Evolutionary conservation across 2,329 filamentous ascomycete species (phyloP).

Genomic region (Fonsecaea erecta): DNA sequence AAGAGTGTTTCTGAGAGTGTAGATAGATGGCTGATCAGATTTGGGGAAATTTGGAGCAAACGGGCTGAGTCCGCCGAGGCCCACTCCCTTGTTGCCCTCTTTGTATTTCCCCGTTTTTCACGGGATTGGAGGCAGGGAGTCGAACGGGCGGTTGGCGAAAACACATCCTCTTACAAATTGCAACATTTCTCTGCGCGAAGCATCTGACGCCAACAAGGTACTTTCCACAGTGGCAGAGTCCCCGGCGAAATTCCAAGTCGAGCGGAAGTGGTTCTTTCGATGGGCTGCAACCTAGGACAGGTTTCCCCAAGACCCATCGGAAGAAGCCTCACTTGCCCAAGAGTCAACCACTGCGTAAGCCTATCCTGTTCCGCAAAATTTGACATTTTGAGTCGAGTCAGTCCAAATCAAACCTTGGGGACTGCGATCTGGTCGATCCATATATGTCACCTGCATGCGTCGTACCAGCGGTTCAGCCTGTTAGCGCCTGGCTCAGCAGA

Average conservation of each 20-base stretch:
- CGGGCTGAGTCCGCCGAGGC: neutral
- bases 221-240: too few relatives aligned
- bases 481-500: neutral
- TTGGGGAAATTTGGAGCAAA: slow-evolving; percentile 1
- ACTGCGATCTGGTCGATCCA: neutral
- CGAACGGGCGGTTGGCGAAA: neutral
- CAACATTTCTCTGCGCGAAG: too few relatives aligned
- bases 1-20: neutral
- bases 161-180: neutral
- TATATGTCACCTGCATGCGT: neutral
- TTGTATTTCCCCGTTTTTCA: neutral
- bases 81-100: neutral
- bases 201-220: too few relatives aligned
- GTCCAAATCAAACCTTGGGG: neutral
- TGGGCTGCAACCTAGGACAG: too few relatives aligned
- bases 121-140: neutral
- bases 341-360: neutral
- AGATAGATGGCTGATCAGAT: neutral
- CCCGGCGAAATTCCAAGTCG: too few relatives aligned
- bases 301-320: too few relatives aligned
- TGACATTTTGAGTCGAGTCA: neutral
- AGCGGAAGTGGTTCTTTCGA: too few relatives aligned
- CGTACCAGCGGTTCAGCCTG: neutral
- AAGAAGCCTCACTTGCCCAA: too few relatives aligned
- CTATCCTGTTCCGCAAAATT: neutral